phyloP scores from a whole-genome alignment of 371 early-diverging fungal species.

The Antonospora locustae region DNA sequence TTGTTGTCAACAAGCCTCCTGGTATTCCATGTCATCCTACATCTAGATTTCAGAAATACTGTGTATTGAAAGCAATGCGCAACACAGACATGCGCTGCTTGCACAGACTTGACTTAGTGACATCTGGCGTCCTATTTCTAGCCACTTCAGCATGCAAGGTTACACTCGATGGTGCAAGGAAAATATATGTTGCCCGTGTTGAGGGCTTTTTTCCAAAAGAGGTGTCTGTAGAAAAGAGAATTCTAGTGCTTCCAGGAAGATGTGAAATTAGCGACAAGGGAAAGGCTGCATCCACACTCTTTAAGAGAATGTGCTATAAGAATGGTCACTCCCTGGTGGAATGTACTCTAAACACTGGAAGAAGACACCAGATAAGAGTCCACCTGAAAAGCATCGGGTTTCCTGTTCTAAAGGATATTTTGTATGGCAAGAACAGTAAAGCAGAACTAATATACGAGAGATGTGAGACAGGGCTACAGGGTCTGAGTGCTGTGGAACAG shows the following conservation, averaged over 20 bases:
- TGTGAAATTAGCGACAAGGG: conserved; percentile 35
- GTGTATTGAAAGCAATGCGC: conserved; percentile 41
- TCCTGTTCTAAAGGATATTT: conserved; percentile 82
- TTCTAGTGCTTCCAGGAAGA: conserved; percentile 23
- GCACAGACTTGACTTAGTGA: conserved; percentile 55
- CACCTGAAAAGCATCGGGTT: conserved; percentile 81
- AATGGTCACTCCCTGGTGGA: conserved; percentile 55
- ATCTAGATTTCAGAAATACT: conserved; percentile 49
- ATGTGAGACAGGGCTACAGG: not conserved
- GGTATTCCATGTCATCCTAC: conserved; percentile 56
- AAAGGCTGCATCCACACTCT: conserved; percentile 44
- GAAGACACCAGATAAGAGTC: conserved; percentile 96
- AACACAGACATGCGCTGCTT: conserved; percentile 34
- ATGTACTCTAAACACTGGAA: conserved; percentile 72
- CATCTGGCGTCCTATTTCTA: conserved; percentile 55
- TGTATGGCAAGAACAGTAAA: conserved; percentile 25
- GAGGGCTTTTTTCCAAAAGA: conserved; percentile 48
- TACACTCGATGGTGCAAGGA: conserved; percentile 40
- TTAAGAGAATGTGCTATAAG: conserved; percentile 31
- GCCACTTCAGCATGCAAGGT: too few species aligned
- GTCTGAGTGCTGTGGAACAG: conserved; percentile 24
- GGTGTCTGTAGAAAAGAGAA: conserved; percentile 30
- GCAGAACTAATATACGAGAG: not conserved
- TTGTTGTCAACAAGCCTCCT: conserved; percentile 54
- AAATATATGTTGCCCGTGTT: conserved; percentile 53